Percentiles rank a stretch among this genome's conserved stretches.
These are phyloP conservation scores for Colletotrichum tropicicola DNA, from an alignment of 2,329 filamentous ascomycete species.

Conservation along the genomic window DNA sequence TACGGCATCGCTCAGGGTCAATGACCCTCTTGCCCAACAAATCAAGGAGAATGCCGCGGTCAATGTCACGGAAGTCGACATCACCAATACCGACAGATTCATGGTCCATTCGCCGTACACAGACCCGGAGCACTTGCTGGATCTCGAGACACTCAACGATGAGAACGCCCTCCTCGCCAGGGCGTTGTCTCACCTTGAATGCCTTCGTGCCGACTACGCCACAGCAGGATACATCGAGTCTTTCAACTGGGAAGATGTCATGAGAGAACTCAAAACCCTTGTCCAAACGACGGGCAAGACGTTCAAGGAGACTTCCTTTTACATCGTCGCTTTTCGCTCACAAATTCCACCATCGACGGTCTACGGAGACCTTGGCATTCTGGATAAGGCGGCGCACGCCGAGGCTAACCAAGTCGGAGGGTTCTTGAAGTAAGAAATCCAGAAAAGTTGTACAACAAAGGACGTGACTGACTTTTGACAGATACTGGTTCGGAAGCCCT, in stretches of 20 bases:
- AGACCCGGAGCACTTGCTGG: constrained; percentile 74
- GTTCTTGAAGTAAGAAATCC: constrained; percentile 69
- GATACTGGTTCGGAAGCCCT: constrained; percentile 88
- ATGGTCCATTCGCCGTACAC: constrained; percentile 82
- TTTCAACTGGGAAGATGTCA: constrained; percentile 79
- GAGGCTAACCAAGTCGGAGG: constrained; percentile 84
- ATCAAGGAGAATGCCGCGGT: constrained; percentile 19
- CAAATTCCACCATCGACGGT: constrained; percentile 70
- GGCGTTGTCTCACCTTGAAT: constrained; percentile 72
- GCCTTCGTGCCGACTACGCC: constrained; percentile 76
- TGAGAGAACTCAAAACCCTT: constrained; percentile 66
- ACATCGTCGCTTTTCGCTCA: constrained; percentile 86
- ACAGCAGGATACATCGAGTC: constrained; percentile 76
- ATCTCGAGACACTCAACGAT: constrained; percentile 71
- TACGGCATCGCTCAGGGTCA: constrained; percentile 16
- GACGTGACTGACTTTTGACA: constrained; percentile 40
- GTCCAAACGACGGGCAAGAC: constrained; percentile 52
- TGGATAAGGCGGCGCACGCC: constrained; percentile 82
- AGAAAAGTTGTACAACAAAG: not conserved
- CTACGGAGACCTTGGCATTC: constrained; percentile 71
- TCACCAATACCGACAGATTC: constrained; percentile 37
- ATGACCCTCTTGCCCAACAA: constrained; percentile 11
- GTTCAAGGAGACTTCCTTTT: constrained; percentile 76
- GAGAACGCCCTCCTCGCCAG: constrained; percentile 76
- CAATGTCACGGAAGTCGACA: constrained; percentile 17